Percentiles rank a stretch among this genome's conserved stretches.
Conservation (phyloP, 2,329 filamentous ascomycete genomes). For the Stagonosporopsis chrysanthemi region DNA sequence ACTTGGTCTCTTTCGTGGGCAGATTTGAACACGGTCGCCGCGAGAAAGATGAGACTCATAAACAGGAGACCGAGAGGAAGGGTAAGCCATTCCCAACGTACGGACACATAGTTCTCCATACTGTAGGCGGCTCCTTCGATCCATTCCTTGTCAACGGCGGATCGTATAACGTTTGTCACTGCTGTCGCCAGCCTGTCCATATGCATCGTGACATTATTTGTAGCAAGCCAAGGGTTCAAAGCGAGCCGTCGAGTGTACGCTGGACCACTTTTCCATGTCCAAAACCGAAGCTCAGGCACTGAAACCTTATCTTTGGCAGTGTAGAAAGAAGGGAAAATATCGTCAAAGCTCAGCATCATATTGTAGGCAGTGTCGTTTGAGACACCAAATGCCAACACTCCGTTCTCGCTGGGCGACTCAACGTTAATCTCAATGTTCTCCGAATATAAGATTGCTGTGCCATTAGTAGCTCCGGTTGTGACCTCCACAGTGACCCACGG, state of each 20-base stretch:
- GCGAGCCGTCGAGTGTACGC: neutral
- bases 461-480: neutral
- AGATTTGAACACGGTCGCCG: conserved; percentile 32
- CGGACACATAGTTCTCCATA: conserved; percentile 23
- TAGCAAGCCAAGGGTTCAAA: conserved; percentile 27
- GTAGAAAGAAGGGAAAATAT: conserved; percentile 29
- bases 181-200: conserved; percentile 28
- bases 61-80: conserved; percentile 34
- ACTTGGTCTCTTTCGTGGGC: conserved; percentile 14
- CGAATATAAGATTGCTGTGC: neutral
- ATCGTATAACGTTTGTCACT: conserved; percentile 33
- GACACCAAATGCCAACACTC: too few relatives aligned
- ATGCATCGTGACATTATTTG: conserved; percentile 33
- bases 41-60: conserved; percentile 33
- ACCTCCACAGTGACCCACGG: conserved; percentile 21
- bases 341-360: conserved; percentile 25
- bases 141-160: conserved; percentile 1
- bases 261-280: neutral
- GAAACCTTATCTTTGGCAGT: conserved; percentile 8
- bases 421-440: neutral
- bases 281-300: conserved; percentile 3
- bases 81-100: conserved; percentile 38
- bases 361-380: too few relatives aligned
- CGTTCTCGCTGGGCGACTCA: neutral
- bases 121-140: conserved; percentile 21